Conservation (phyloP, 2,329 filamentous ascomycete species). For the Pyricularia sp. region DNA sequence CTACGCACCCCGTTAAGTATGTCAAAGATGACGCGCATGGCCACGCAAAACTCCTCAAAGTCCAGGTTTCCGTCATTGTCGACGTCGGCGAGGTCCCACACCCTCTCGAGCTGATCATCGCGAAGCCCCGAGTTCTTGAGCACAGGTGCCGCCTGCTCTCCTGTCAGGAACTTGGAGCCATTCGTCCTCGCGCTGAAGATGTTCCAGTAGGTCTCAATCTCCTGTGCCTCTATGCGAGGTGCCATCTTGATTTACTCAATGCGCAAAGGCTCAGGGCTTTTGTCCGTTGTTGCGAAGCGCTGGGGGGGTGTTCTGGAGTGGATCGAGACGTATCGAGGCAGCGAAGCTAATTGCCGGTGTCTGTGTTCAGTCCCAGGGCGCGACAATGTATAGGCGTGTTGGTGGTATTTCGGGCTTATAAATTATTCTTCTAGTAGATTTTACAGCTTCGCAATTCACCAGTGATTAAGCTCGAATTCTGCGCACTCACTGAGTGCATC, state of each 20-base stretch:
- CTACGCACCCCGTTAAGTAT: conserved; percentile 72
- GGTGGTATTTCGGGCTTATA: background rate
- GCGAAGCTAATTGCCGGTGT: background rate
- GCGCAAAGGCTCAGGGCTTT: background rate
- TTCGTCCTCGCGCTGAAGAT: conserved; percentile 48
- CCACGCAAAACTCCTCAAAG: conserved; percentile 99
- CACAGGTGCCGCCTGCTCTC: conserved; percentile 48
- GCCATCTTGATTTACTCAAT: conserved; percentile 27
- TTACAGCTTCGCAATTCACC: background rate
- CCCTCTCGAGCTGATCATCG: conserved; percentile 75
- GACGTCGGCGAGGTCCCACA: conserved; percentile 96
- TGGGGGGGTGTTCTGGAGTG: background rate
- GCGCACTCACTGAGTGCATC: background rate
- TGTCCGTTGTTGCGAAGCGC: background rate
- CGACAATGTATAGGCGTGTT: background rate
- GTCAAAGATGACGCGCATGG: conserved; percentile 96
- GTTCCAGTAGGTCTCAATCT: conserved; percentile 55
- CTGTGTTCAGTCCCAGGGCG: background rate
- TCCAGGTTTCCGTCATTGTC: conserved; percentile 96
- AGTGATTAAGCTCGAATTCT: background rate
- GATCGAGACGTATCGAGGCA: background rate
- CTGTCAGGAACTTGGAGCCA: conserved; percentile 45
- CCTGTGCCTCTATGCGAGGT: conserved; percentile 47
- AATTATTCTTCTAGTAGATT: background rate
- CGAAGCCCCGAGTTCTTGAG: conserved; percentile 51